phyloP scores from a whole-genome alignment of 257 asterid species.

The Ligustrum vulgare region DNA sequence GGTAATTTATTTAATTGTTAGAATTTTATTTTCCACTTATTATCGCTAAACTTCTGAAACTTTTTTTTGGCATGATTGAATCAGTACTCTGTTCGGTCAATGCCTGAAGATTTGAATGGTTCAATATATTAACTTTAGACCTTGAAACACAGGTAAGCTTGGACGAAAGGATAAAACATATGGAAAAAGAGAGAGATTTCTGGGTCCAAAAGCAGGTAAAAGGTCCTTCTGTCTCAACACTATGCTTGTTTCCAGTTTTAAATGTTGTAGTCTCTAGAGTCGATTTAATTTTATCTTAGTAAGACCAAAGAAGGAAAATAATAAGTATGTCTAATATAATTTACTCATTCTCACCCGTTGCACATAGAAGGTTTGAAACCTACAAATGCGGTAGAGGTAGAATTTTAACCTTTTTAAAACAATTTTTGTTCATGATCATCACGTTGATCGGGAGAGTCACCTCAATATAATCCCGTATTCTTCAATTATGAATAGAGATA shows the following conservation, averaged over 20 bases:
- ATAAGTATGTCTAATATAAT: background rate
- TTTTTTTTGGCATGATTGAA: background rate
- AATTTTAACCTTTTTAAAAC: background rate
- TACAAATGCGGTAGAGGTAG: background rate
- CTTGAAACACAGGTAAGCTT: constrained; percentile 52
- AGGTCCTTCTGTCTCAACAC: constrained; percentile 22
- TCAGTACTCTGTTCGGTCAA: background rate
- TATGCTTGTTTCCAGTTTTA: constrained; percentile 5
- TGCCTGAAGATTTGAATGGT: background rate
- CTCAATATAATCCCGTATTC: background rate
- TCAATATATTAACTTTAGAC: constrained; percentile 14
- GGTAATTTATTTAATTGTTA: constrained; percentile 30
- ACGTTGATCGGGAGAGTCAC: background rate
- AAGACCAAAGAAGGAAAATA: background rate
- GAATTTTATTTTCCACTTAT: background rate
- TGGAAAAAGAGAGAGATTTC: constrained; percentile 57
- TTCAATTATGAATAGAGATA: constrained; percentile 7
- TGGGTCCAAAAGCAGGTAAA: constrained; percentile 68
- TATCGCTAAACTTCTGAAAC: constrained; percentile 6
- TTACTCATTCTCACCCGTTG: background rate
- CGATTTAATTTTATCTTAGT: background rate
- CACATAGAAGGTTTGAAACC: background rate
- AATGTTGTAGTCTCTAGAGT: constrained; percentile 8
- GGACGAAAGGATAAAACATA: constrained; percentile 53
- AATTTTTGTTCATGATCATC: background rate